phyloP scores from a whole-genome alignment of 805 yeast genomes.

The Kazachstania taianensis region DNA sequence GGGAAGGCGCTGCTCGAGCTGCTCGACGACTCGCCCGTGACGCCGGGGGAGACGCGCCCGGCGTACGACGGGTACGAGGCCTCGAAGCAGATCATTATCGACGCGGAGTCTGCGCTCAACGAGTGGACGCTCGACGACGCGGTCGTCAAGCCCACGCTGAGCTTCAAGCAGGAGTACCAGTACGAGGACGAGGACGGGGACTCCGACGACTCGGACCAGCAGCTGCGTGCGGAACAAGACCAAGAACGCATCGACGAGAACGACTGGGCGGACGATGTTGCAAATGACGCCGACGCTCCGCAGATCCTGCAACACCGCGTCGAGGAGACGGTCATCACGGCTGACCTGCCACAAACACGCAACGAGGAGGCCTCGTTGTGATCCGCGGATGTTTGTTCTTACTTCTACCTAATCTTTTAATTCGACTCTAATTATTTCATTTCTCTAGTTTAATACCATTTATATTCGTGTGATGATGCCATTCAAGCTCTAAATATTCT shows the following conservation, averaged over 20 bases:
- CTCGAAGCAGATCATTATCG: constrained; percentile 76
- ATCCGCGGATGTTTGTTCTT: too few relatives aligned
- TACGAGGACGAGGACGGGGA: constrained; percentile 42
- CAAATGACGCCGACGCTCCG: constrained; percentile 1
- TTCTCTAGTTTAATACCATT: too few relatives aligned
- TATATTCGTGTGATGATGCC: too few relatives aligned
- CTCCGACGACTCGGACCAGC: constrained; percentile 37
- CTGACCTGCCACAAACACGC: too few relatives aligned
- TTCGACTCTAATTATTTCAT: too few relatives aligned
- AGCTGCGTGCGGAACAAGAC: constrained; percentile 13
- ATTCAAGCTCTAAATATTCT: too few relatives aligned
- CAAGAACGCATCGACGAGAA: constrained; percentile 9
- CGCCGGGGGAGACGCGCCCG: constrained; percentile 88
- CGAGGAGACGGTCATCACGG: too few relatives aligned
- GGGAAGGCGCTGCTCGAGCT: constrained; percentile 80
- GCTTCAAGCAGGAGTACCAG: constrained; percentile 43
- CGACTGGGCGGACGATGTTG: not conserved
- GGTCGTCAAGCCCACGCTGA: constrained; percentile 70
- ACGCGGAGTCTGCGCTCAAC: constrained; percentile 74
- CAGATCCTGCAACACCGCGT: too few relatives aligned
- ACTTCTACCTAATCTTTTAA: too few relatives aligned
- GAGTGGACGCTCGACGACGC: constrained; percentile 80
- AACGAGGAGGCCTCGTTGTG: too few relatives aligned
- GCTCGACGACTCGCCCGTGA: constrained; percentile 74
- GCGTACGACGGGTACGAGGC: constrained; percentile 86